Evolutionary conservation across 2,329 filamentous ascomycete species (phyloP).

Genomic region (Fusarium sulawesiense): DNA sequence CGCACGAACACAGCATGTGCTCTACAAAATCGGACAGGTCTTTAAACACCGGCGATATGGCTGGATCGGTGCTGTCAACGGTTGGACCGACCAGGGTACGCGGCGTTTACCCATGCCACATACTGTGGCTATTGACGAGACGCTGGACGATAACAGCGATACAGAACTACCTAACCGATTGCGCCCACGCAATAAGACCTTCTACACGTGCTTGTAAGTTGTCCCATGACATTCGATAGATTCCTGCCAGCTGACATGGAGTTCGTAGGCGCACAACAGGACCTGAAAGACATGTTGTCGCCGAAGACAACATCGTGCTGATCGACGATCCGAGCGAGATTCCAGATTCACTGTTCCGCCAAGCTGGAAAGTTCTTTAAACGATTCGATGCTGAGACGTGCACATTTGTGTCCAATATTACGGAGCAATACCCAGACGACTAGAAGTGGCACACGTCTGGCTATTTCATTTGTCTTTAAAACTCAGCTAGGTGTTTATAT

Average conservation of each 20-base stretch:
- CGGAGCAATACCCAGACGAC: conserved; percentile 88
- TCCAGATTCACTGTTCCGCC: conserved; percentile 68
- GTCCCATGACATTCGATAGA: neutral
- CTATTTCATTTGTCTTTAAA: conserved; percentile 2
- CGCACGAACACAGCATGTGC: conserved; percentile 40
- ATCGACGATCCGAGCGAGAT: conserved; percentile 61
- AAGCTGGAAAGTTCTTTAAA: conserved; percentile 90
- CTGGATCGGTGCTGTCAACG: conserved; percentile 84
- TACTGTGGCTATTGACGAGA: conserved; percentile 44
- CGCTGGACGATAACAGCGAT: conserved; percentile 44
- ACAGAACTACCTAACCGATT: conserved; percentile 45
- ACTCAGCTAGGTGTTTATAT: conserved; percentile 8
- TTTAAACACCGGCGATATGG: conserved; percentile 85
- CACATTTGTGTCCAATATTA: conserved; percentile 83
- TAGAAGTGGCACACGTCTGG: conserved; percentile 52
- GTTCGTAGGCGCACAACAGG: conserved; percentile 48
- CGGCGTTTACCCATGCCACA: conserved; percentile 45
- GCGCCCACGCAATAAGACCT: conserved; percentile 65
- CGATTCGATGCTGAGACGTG: conserved; percentile 76
- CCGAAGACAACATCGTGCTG: conserved; percentile 83
- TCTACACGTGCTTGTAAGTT: conserved; percentile 83
- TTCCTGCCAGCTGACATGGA: conserved; percentile 13
- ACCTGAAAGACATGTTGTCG: conserved; percentile 50
- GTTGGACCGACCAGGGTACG: conserved; percentile 75
- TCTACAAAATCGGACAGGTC: conserved; percentile 81